Evolutionary conservation across 257 asterid genomes (phyloP).

Genomic region (Voacanga thouarsii): DNA sequence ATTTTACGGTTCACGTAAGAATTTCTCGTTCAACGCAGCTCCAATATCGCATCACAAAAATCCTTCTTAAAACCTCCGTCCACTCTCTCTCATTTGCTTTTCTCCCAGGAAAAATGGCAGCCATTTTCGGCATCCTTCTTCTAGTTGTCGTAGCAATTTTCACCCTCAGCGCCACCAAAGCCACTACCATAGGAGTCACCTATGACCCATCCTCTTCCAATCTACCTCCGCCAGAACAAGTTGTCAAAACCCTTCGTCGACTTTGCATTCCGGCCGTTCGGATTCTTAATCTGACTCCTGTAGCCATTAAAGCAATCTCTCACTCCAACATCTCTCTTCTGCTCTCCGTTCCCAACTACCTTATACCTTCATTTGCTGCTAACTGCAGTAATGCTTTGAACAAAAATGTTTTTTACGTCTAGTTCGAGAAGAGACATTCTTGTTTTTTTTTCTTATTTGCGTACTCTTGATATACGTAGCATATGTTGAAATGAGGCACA

Average conservation of each 20-base stretch:
- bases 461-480: too few species aligned
- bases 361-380: conserved; percentile 58
- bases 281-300: conserved; percentile 59
- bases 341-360: conserved; percentile 66
- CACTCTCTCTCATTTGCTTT: background rate
- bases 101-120: background rate
- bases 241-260: conserved; percentile 40
- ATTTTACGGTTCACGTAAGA: too few species aligned
- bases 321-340: conserved; percentile 74
- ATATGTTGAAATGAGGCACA: too few species aligned
- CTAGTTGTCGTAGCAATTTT: conserved; percentile 6
- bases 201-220: conserved; percentile 47
- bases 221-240: conserved; percentile 63
- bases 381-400: conserved; percentile 58
- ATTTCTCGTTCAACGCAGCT: too few species aligned
- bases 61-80: background rate
- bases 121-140: conserved; percentile 7
- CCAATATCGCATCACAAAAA: too few species aligned
- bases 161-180: conserved; percentile 21
- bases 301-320: conserved; percentile 75
- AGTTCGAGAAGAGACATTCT: too few species aligned
- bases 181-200: conserved; percentile 66
- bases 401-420: too few species aligned
- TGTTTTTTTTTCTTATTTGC: too few species aligned
- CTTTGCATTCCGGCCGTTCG: conserved; percentile 58